phyloP scores from a whole-genome alignment of 2,329 filamentous ascomycete genomes.

The Talaromyces sp. region DNA sequence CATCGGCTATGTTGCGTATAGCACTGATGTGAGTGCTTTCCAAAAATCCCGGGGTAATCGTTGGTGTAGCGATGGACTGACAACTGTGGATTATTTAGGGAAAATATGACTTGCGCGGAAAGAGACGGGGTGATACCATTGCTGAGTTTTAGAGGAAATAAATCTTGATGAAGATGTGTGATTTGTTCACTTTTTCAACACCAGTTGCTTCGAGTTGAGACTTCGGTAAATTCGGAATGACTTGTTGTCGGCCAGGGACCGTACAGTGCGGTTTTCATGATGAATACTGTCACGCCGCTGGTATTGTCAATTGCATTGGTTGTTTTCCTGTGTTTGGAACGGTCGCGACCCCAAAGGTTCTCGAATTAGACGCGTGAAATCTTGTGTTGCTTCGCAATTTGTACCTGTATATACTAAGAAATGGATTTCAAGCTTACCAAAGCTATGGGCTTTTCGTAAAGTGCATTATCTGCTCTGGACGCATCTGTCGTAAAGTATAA shows the following conservation, averaged over 20 bases:
- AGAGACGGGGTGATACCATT: conserved; percentile 82
- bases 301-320: not conserved
- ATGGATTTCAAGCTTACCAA: not conserved
- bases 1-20: conserved; percentile 69
- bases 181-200: not conserved
- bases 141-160: conserved; percentile 64
- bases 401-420: conserved; percentile 13
- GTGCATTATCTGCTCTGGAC: not conserved
- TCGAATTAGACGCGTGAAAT: not conserved
- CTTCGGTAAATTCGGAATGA: not conserved
- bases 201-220: not conserved
- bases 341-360: not conserved
- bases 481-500: no score
- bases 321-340: conserved; percentile 10
- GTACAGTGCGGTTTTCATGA: not conserved
- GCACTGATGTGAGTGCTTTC: conserved; percentile 71
- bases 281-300: not conserved
- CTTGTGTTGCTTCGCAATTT: not conserved
- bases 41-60: not conserved
- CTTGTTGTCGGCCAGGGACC: not conserved
- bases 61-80: conserved; percentile 15
- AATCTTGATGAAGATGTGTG: not conserved
- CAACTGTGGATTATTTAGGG: conserved; percentile 56
- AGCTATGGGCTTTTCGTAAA: not conserved
- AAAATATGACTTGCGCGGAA: conserved; percentile 78